These are phyloP conservation scores for Mortierella alpina DNA, from an alignment of 192 early-diverging fungal species.

Conservation along the genomic window DNA sequence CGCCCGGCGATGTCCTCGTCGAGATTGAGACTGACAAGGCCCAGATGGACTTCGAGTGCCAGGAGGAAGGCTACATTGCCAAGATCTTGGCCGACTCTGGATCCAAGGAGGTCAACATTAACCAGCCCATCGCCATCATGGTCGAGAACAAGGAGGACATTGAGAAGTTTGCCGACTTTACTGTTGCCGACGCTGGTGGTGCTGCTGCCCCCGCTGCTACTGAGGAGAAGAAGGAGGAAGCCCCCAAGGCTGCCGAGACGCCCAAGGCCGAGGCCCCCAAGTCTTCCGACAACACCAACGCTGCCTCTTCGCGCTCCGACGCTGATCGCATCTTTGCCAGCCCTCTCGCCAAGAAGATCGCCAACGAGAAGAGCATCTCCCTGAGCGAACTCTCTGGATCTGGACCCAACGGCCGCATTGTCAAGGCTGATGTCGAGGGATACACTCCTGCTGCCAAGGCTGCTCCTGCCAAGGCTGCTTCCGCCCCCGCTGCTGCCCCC, in stretches of 20 bases:
- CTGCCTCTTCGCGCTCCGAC: slow-evolving; percentile 51
- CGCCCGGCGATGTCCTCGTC: slow-evolving; percentile 91
- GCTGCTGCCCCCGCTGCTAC: slow-evolving; percentile 54
- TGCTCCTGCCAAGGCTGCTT: slow-evolving; percentile 55
- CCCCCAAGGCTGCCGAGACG: slow-evolving; percentile 28
- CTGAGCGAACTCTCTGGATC: slow-evolving; percentile 83
- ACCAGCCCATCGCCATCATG: slow-evolving; percentile 89
- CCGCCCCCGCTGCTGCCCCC: slow-evolving; percentile 46
- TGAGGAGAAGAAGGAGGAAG: slow-evolving; percentile 43
- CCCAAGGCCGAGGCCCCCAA: slow-evolving; percentile 39
- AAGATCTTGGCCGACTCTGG: slow-evolving; percentile 89
- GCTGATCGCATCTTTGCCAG: slow-evolving; percentile 81
- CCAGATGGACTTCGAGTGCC: slow-evolving; percentile 99
- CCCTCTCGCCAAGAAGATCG: slow-evolving; percentile 87
- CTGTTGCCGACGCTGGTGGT: slow-evolving; percentile 62
- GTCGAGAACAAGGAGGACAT: slow-evolving; percentile 91
- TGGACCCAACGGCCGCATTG: slow-evolving; percentile 90
- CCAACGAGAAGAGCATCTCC: slow-evolving; percentile 83
- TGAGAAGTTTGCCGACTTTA: slow-evolving; percentile 87
- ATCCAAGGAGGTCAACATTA: slow-evolving; percentile 83
- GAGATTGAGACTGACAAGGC: slow-evolving; percentile 99
- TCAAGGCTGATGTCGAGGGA: slow-evolving; percentile 90
- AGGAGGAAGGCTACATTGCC: slow-evolving; percentile 96
- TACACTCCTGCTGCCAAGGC: slow-evolving; percentile 61
- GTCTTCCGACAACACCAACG: slow-evolving; percentile 22